These are phyloP conservation scores for Brassica cretica DNA, from an alignment of 345 rosid species.

Conservation along the genomic window DNA sequence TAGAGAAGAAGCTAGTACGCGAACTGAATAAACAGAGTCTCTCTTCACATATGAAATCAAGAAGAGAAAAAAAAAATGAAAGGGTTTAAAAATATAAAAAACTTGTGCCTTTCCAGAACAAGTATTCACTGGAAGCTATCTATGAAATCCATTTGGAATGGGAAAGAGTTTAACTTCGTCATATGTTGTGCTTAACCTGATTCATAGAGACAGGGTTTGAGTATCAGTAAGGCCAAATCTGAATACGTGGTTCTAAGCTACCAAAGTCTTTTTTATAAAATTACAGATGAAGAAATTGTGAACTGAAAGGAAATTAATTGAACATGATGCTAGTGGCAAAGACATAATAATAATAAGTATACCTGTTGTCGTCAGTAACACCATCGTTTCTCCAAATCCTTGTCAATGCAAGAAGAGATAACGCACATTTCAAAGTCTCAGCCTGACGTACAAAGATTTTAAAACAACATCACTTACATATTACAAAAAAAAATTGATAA, in stretches of 20 bases:
- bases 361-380: conserved; percentile 83
- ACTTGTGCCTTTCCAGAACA: background rate
- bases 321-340: background rate
- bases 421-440: conserved; percentile 84
- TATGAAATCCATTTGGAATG: conserved; percentile 46
- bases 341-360: background rate
- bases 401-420: conserved; percentile 81
- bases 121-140: background rate
- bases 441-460: conserved; percentile 50
- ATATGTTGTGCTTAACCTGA: conserved; percentile 82
- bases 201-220: conserved; percentile 26
- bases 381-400: conserved; percentile 82
- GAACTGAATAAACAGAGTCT: background rate
- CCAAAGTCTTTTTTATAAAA: no score
- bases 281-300: no score
- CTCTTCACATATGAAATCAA: background rate
- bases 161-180: conserved; percentile 92
- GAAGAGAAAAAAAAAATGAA: background rate
- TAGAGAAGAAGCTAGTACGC: conserved; percentile 16
- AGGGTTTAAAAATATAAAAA: background rate
- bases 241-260: no score
- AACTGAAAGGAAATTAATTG: background rate
- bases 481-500: background rate
- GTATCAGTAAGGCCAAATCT: no score
- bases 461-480: background rate